Evolutionary conservation across 176 grass and related monocot genomes (phyloP).

Genomic region (Phragmites australis): DNA sequence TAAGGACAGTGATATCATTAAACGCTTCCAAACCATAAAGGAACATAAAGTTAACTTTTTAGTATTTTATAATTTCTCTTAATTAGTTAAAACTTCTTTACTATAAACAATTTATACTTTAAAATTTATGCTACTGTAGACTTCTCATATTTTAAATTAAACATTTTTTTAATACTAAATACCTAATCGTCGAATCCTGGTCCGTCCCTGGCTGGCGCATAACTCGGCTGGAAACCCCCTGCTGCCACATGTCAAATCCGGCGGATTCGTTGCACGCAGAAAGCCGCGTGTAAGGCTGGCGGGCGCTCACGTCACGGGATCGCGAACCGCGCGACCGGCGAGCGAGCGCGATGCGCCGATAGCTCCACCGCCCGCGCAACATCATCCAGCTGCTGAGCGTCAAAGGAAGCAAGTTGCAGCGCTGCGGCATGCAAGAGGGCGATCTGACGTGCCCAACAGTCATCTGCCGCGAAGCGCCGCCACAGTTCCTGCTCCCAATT

Average conservation of each 20-base stretch:
- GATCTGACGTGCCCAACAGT: background rate
- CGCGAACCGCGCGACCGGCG: background rate
- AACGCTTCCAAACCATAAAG: no score
- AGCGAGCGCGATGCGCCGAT: conserved; percentile 9
- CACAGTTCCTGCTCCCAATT: background rate
- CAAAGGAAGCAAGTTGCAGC: background rate
- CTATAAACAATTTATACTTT: no score
- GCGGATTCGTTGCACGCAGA: conserved; percentile 6
- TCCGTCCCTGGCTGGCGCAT: background rate
- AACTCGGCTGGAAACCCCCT: background rate
- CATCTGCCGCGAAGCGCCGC: conserved; percentile 1
- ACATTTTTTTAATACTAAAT: no score
- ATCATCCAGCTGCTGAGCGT: background rate
- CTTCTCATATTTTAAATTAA: no score
- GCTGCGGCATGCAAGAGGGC: background rate
- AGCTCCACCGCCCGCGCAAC: background rate
- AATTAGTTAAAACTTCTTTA: no score
- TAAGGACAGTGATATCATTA: no score
- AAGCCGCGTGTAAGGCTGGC: conserved; percentile 38
- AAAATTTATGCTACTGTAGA: no score
- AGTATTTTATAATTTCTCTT: no score
- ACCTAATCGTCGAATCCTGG: no score
- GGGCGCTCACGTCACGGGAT: background rate
- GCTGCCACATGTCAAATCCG: background rate
- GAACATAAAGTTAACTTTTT: no score